These are phyloP conservation scores for Trichoderma cornu-damae DNA, from an alignment of 2,329 filamentous ascomycete species.

Conservation along the genomic window DNA sequence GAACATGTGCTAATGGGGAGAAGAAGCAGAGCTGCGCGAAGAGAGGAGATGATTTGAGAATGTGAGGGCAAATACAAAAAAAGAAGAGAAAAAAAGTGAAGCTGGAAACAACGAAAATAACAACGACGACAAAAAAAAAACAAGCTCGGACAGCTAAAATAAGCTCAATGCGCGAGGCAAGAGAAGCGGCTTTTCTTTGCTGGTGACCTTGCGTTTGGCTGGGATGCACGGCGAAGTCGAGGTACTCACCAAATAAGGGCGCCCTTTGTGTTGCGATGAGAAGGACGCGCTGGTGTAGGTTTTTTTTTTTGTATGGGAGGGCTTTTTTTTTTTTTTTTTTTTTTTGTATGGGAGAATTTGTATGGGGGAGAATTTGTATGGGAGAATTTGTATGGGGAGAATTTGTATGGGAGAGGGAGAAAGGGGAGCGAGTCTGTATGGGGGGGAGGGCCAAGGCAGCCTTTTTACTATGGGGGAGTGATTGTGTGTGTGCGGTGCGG, in stretches of 20 bases:
- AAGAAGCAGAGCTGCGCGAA: constrained; percentile 18
- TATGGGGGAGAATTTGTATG: constrained; percentile 50
- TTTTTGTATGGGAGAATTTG: constrained; percentile 51
- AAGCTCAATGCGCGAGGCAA: constrained; percentile 13
- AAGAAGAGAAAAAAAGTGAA: no score
- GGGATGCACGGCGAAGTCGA: constrained; percentile 36
- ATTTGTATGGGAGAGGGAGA: constrained; percentile 59
- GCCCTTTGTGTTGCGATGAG: constrained; percentile 43
- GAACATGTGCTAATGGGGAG: constrained; percentile 4
- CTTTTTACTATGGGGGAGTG: constrained; percentile 63
- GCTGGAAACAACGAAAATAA: constrained; percentile 24
- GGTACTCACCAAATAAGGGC: constrained; percentile 50
- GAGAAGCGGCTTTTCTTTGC: constrained; percentile 17
- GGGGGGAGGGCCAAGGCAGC: constrained; percentile 49
- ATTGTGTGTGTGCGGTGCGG: constrained; percentile 48
- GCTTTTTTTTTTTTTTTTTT: no score
- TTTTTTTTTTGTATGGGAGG: no score
- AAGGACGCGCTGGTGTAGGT: constrained; percentile 36
- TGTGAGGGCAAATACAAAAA: constrained; percentile 18
- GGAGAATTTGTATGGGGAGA: constrained; percentile 57
- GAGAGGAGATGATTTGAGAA: constrained; percentile 17
- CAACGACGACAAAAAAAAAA: no score
- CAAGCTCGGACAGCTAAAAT: constrained; percentile 16
- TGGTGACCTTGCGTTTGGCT: constrained; percentile 37
- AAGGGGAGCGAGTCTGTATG: constrained; percentile 51